A percentile compares a stretch with the other conserved stretches of the same genome.
Conservation (phyloP, 345 rosid genomes). For the Salix dunnii region DNA sequence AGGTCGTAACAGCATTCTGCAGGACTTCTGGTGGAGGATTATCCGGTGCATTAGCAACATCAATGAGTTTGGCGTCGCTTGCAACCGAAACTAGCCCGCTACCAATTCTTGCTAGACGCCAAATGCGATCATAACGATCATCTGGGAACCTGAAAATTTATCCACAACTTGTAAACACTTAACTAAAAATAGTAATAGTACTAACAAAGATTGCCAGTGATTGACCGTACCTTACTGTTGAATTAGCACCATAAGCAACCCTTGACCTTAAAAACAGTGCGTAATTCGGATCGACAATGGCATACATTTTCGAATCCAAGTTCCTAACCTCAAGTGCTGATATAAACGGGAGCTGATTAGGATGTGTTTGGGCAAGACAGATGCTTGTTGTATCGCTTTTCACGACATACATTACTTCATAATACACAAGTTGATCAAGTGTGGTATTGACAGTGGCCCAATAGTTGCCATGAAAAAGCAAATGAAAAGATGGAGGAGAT, state of each 20-base stretch:
- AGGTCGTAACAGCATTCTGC: slow-evolving; percentile 31
- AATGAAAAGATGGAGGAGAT: slow-evolving; percentile 25
- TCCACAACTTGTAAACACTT: not conserved
- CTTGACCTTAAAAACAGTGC: slow-evolving; percentile 16
- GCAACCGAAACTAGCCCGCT: slow-evolving; percentile 15
- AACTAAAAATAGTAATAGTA: too few relatives aligned
- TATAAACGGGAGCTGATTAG: slow-evolving; percentile 30
- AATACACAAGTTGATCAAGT: not conserved
- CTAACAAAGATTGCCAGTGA: not conserved
- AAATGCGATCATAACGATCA: slow-evolving; percentile 41
- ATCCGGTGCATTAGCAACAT: slow-evolving; percentile 17
- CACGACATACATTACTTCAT: slow-evolving; percentile 17
- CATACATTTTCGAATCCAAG: slow-evolving; percentile 18
- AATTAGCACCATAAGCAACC: slow-evolving; percentile 10
- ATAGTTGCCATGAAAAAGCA: slow-evolving; percentile 22
- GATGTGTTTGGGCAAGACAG: slow-evolving; percentile 26
- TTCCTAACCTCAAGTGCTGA: slow-evolving; percentile 24
- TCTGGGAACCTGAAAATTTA: slow-evolving; percentile 10
- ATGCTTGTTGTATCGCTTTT: slow-evolving; percentile 14
- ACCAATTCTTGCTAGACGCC: slow-evolving; percentile 26
- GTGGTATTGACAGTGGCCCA: slow-evolving; percentile 25
- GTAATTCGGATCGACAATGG: not conserved
- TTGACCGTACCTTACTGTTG: not conserved
- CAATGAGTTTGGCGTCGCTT: slow-evolving; percentile 10
- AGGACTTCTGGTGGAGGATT: slow-evolving; percentile 35